Base-by-base conservation (phyloP, 495 filamentous ascomycete genomes). In the Oidiodendron maius region DNA sequence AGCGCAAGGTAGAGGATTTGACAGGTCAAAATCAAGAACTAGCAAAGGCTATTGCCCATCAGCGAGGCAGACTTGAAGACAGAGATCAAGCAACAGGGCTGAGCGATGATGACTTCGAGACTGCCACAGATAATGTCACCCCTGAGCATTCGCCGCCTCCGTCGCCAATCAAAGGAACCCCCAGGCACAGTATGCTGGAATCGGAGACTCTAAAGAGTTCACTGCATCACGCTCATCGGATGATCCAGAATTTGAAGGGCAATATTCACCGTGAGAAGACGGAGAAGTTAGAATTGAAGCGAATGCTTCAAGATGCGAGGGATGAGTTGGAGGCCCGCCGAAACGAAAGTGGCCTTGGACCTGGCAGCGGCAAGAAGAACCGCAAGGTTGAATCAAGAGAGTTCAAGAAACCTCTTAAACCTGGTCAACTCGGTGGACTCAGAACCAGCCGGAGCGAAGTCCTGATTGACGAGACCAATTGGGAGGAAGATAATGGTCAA, bases 211-310 rank as follows among this genome's bases (percentile, higher is more conserved):
- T 97, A 44, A 91, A 89, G 68, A 95, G 89, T 40, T 95, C 89
- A 16, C 72, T 96, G 24, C 84, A 91, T 48, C 93, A 97, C 66
- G 93, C 93, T 28, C 91, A 97, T 59, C 79, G 89, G 39, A 94
- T 95, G 77, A 96, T 98, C 44, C 89, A 96, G 61, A 91, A 88
- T 50, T 75, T 97, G 26, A 89, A 95, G 69, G 86, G 82, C 64
- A 95, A 89, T 55, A 86, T 97, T 43, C 89, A 96, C 62, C 84
- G 93, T 21, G 93, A 98, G 67, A 98, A 95, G 76, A 94, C 91
- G 0, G 93, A 98, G 64, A 98, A 96, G 71, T 77, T 95, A 18
- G 93, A 98, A 62, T 75, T 96, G 39, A 91, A 87, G 64, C 86
- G 94, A 46, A 88, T 98, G 81, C 76, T 98, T 24, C 94, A 96